phyloP scores from a whole-genome alignment of 805 yeast genomes.

The Lipomyces mesembrius region DNA sequence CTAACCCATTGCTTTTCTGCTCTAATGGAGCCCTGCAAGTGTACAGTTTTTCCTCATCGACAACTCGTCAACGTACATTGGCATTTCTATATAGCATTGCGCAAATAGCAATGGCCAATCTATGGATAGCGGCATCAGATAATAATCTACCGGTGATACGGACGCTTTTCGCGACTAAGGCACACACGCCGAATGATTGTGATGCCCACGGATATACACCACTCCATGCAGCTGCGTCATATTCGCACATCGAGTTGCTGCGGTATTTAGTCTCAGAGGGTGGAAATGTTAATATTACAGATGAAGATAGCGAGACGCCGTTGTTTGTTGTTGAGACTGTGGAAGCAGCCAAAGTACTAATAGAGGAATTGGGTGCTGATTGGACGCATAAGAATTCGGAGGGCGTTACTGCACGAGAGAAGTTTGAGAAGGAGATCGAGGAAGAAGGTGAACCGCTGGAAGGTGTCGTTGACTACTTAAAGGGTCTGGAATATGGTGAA shows the following conservation, averaged over 20 bases:
- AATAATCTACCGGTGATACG: conserved; percentile 66
- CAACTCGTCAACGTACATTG: not conserved
- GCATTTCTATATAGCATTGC: not conserved
- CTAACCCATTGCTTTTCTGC: not conserved
- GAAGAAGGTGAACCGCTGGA: conserved; percentile 82
- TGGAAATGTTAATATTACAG: conserved; percentile 83
- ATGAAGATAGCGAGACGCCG: conserved; percentile 93
- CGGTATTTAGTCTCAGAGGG: conserved; percentile 58
- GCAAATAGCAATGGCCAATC: conserved; percentile 50
- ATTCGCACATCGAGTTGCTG: conserved; percentile 76
- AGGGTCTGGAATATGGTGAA: conserved; percentile 46
- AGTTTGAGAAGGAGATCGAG: conserved; percentile 53
- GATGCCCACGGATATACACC: conserved; percentile 97
- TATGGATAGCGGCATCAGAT: conserved; percentile 97
- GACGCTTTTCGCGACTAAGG: conserved; percentile 55
- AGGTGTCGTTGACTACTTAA: conserved; percentile 70
- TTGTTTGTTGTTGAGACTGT: conserved; percentile 85
- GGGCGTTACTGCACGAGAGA: conserved; percentile 58
- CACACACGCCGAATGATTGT: conserved; percentile 66
- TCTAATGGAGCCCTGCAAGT: too few relatives aligned
- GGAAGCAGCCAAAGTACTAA: conserved; percentile 63
- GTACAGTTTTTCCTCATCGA: not conserved
- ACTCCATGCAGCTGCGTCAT: conserved; percentile 95
- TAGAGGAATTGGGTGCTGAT: conserved; percentile 73
- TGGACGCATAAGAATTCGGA: conserved; percentile 66